Evolutionary conservation across 2,329 filamentous ascomycete species (phyloP), one percentile per base, ranked within the genome.

Genomic region (Albophoma yamanashiensis): DNA sequence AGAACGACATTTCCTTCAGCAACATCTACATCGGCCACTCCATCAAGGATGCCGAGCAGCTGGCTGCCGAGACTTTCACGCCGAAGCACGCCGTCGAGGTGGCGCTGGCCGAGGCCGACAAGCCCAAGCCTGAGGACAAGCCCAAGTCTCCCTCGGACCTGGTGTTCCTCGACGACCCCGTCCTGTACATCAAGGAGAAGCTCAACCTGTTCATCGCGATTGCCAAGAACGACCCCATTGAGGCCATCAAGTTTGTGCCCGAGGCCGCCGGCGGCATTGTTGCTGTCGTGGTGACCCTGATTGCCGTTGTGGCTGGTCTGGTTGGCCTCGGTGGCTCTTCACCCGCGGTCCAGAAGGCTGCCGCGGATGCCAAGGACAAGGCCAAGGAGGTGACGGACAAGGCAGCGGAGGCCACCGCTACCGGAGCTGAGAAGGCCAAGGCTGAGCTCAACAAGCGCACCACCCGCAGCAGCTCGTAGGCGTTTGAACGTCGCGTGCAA

Each of bases 11-110:
- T 69, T 88, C 97, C 70, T 97, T 99, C 71, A 91, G 97, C 86
- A 99, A 99, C 87, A 95, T 99, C 82, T 99, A 97, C 85, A 92
- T 99, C 74, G 94, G 94, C 65, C 94, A 99, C 86, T 97, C 93
- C 25, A 75, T 94, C 67, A 91, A 91, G 72, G 94, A 99, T 67
- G 94, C 94, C 64, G 86, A 89, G 76, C 89, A 92, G 79, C 82
- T 99, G 71, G 89, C 91, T 69, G 83, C 89, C 65, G 91, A 96
- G 83, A 91, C 91, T 59, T 99, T 92, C 76, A 88, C 91, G 71
- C 78, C 91, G 78, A 99, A 99, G 89, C 82, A 87, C 74, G 81
- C 86, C 60, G 79, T 90, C 58, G 94, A 99, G 82, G 83, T 89
- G 81, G 85, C 88, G 56, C 82, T 90, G 67, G 89, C 94, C 74